Evolutionary conservation across 768 basidiomycete species (phyloP).

Genomic region (Lentinula aciculospora): DNA sequence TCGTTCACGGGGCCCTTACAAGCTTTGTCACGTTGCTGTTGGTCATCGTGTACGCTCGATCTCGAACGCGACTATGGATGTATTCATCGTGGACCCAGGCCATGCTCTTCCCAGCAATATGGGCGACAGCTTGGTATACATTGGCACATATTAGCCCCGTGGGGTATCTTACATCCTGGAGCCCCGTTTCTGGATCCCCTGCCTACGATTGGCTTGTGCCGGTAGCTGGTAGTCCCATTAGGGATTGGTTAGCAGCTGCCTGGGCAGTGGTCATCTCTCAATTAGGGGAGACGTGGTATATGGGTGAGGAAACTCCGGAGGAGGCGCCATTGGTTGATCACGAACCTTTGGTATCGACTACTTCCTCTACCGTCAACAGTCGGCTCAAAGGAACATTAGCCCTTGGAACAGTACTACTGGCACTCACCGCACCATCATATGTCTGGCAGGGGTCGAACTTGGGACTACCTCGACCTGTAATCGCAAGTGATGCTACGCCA

Average conservation of each 20-base stretch:
- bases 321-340: conserved; percentile 4
- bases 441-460: conserved; percentile 23
- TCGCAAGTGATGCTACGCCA: conserved; percentile 35
- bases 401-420: conserved; percentile 34
- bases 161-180: conserved; percentile 72
- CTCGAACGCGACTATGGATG: conserved; percentile 23
- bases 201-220: conserved; percentile 64
- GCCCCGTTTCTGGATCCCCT: conserved; percentile 44
- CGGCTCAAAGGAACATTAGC: conserved; percentile 21
- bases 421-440: conserved; percentile 55
- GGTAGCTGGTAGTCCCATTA: conserved; percentile 48
- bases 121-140: conserved; percentile 57
- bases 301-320: conserved; percentile 27
- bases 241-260: conserved; percentile 72
- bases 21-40: conserved; percentile 36
- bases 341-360: not conserved
- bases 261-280: conserved; percentile 69
- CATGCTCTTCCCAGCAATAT: conserved; percentile 62
- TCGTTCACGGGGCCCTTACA: conserved; percentile 33
- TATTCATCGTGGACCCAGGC: conserved; percentile 35
- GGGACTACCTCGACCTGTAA: conserved; percentile 16
- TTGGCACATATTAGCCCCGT: conserved; percentile 56
- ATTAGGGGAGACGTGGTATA: conserved; percentile 48
- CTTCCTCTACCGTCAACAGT: conserved; percentile 3
- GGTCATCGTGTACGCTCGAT: conserved; percentile 32